These are phyloP conservation scores for Novymonas esmeraldas DNA, from an alignment of 208 protist species.

Conservation along the genomic window DNA sequence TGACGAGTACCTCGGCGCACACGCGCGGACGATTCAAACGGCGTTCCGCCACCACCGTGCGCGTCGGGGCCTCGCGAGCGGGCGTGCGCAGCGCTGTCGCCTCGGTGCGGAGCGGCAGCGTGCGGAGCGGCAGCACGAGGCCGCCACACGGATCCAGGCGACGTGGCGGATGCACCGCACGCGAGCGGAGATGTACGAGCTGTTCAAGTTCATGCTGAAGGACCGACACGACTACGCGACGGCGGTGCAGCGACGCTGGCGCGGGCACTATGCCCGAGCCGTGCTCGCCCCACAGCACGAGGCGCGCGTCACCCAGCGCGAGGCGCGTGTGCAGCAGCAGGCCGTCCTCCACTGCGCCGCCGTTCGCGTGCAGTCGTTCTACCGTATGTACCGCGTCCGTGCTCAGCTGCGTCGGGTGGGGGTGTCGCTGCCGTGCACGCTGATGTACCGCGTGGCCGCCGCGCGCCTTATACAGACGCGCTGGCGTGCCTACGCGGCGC, in stretches of 20 bases:
- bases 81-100: not conserved
- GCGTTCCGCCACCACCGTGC: conserved; percentile 33
- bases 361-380: conserved; percentile 46
- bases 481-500: conserved; percentile 47
- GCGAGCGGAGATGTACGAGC: conserved; percentile 14
- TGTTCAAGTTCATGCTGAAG: conserved; percentile 45
- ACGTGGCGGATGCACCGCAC: conserved; percentile 56
- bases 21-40: conserved; percentile 33
- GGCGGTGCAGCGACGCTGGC: conserved; percentile 61
- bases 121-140: conserved; percentile 27
- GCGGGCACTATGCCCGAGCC: conserved; percentile 30
- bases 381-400: conserved; percentile 64
- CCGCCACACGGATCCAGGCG: conserved; percentile 64
- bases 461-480: conserved; percentile 49
- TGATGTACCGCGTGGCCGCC: conserved; percentile 11
- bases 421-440: conserved; percentile 11
- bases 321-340: conserved; percentile 11
- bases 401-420: not conserved
- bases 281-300: conserved; percentile 1
- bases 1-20: not conserved
- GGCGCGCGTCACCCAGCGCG: not conserved
- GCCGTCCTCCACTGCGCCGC: conserved; percentile 27
- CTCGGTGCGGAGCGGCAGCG: conserved; percentile 11
- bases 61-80: conserved; percentile 1
- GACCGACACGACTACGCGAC: conserved; percentile 59